Evolutionary conservation across 176 grass and related monocot species (phyloP), one percentile per base, ranked within the genome.

Genomic region (Cymbopogon citratus): DNA sequence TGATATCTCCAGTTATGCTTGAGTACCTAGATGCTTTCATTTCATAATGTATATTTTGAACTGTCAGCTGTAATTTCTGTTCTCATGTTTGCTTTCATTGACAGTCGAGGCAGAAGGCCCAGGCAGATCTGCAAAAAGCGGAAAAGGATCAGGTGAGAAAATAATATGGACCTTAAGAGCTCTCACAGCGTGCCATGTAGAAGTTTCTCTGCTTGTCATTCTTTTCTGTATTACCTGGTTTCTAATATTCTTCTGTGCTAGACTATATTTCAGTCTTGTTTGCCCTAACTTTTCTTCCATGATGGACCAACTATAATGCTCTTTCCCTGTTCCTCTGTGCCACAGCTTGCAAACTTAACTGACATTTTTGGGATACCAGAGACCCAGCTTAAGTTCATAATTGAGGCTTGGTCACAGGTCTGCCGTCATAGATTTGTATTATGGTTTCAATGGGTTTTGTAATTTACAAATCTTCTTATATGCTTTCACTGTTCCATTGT

Each of bases 371-470:
- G 88, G 80, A 87, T 94, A 89, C 92, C 92, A 8, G 92, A 93
- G 81, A 94, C 92, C 33, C 90, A 98, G 62, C 88, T 98, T 9
- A 94, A 92, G 70, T 98, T 98, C 73, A 91, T 98, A 83, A 87
- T 83, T 82, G 95, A 98, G 83, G 95, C 95, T 66, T 98, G 95
- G 95, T 92, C 80, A 70, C 95, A 98, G 95, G 95, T 94, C 16
- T 48, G 74, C 14, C 62, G 48, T 57, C 41, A 12, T 65, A 51
- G 1, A 12, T 68, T 73, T 66, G 12, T 63, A 9, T 63, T 66
- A 18, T 78, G 39, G 18, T 77, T 21, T 73, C 77, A 87, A 57
- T 45, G 40, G 33, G 49, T 57, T 67, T 40, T 9, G 5, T 69
- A 78, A 59, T 88, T 76, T 12, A 46, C 3, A 52, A 54, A 73